These are phyloP conservation scores for Pleochaeta shiraiana DNA, from an alignment of 2,329 filamentous ascomycete genomes.

Conservation along the genomic window DNA sequence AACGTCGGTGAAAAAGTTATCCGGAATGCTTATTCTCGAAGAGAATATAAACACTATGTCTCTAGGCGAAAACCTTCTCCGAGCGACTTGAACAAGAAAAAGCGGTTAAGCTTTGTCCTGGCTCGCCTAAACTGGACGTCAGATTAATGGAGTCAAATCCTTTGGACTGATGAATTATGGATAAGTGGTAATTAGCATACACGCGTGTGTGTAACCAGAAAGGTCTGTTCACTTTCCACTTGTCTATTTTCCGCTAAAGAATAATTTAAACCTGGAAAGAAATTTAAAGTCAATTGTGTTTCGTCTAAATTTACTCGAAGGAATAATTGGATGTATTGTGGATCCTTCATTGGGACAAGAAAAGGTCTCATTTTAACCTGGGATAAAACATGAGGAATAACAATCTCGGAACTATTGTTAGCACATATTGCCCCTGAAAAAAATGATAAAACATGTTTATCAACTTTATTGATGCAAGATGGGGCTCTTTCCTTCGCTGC, in stretches of 20 bases:
- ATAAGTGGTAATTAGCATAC: too few species aligned
- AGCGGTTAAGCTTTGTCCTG: not conserved
- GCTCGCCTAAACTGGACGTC: not conserved
- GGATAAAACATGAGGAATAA: not conserved
- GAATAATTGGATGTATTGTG: not conserved
- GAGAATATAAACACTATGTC: too few species aligned
- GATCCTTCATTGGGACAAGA: not conserved
- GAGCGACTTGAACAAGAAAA: not conserved
- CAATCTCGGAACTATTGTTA: too few species aligned
- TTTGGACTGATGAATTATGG: not conserved
- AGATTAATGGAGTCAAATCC: not conserved
- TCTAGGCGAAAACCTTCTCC: too few species aligned
- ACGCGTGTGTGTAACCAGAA: too few species aligned
- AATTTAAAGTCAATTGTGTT: not conserved
- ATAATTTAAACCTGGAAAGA: not conserved
- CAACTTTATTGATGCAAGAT: too few species aligned
- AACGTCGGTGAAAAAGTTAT: too few species aligned
- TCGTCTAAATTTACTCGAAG: not conserved
- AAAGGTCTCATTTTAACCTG: not conserved
- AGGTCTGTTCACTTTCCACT: not conserved
- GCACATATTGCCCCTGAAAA: too few species aligned
- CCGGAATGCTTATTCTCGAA: too few species aligned
- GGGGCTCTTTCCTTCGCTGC: too few species aligned
- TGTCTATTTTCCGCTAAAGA: not conserved
- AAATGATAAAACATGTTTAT: too few species aligned